These are phyloP conservation scores for Canariomyces notabilis DNA, from an alignment of 2,329 filamentous ascomycete genomes.

Conservation along the genomic window DNA sequence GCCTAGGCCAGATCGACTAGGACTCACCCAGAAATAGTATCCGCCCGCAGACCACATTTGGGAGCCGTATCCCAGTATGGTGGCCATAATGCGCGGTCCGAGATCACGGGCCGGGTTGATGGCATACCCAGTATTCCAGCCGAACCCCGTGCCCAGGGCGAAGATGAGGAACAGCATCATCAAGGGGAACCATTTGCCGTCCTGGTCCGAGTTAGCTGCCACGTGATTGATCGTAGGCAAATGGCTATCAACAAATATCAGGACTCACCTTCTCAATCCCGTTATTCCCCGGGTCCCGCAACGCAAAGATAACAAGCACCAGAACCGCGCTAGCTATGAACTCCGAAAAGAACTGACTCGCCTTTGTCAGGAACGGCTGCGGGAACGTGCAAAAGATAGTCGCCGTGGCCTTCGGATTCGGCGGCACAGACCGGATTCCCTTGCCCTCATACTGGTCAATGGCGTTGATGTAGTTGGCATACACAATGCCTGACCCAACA, in stretches of 20 bases:
- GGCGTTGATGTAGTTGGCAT: slow-evolving; percentile 1
- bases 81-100: neutral
- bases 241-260: no score
- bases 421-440: neutral
- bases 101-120: slow-evolving; percentile 1
- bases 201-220: no score
- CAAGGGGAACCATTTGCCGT: no score
- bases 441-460: neutral
- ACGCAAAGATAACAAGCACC: slow-evolving; percentile 1
- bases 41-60: neutral
- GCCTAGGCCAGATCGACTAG: no score
- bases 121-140: neutral
- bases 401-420: neutral
- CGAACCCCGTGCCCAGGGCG: neutral
- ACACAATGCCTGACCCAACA: neutral
- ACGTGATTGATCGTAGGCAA: no score
- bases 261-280: no score
- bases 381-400: slow-evolving; percentile 1
- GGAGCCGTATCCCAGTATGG: neutral
- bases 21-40: slow-evolving; percentile 4
- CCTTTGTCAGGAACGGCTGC: neutral
- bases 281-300: no score
- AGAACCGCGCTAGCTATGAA: slow-evolving; percentile 2
- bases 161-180: slow-evolving; percentile 2
- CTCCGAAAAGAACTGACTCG: slow-evolving; percentile 2